Conservation (phyloP, 371 early-diverging fungal genomes). For the Fennellomyces sp. region DNA sequence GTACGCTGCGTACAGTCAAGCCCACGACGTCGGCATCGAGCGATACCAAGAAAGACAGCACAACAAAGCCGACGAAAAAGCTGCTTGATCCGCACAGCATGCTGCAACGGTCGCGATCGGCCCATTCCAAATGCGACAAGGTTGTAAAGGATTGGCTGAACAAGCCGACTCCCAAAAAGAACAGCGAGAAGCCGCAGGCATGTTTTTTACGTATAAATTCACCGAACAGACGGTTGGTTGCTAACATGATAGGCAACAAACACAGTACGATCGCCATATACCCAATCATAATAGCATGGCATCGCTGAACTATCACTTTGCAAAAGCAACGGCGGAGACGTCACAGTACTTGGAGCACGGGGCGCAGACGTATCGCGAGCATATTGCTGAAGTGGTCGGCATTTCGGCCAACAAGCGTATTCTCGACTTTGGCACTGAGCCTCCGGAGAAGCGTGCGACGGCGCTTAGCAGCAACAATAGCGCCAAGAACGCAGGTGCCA, state of each 20-base stretch:
- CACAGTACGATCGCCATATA: slow-evolving; percentile 78
- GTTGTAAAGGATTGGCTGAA: slow-evolving; percentile 36
- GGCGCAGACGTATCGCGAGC: slow-evolving; percentile 68
- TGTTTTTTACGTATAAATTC: background rate
- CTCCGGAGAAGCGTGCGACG: slow-evolving; percentile 24
- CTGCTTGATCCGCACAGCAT: background rate
- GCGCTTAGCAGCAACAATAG: slow-evolving; percentile 4
- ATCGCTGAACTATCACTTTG: slow-evolving; percentile 66
- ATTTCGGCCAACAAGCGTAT: slow-evolving; percentile 73
- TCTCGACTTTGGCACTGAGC: slow-evolving; percentile 68
- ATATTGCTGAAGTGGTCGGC: slow-evolving; percentile 81
- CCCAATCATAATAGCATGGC: slow-evolving; percentile 69
- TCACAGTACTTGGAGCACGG: slow-evolving; percentile 44
- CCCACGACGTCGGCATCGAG: background rate
- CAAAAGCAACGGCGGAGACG: slow-evolving; percentile 41
- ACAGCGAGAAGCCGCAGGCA: background rate
- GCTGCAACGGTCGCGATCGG: slow-evolving; percentile 35
- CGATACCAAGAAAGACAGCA: background rate
- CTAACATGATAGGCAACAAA: background rate
- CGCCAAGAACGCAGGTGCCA: slow-evolving; percentile 18
- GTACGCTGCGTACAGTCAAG: background rate
- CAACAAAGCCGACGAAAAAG: background rate
- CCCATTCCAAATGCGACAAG: slow-evolving; percentile 26
- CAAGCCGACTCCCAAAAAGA: slow-evolving; percentile 9
- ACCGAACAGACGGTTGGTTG: background rate